Evolutionary conservation across 768 basidiomycete species (phyloP), one percentile per base, ranked within the genome.

Genomic region (Lactarius tabidus): DNA sequence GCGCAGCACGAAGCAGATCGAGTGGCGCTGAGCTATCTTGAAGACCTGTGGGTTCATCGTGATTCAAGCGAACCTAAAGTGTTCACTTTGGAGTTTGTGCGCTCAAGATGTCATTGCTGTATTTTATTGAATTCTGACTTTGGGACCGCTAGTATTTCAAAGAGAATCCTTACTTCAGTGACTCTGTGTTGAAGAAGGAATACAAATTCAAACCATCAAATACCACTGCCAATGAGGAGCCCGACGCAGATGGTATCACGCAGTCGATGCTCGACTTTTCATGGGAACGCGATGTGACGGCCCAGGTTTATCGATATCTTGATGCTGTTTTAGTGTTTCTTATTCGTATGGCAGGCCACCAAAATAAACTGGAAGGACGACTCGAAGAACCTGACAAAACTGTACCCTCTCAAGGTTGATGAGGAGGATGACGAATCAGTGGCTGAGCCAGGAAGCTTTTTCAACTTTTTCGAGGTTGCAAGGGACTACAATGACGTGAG

Each of bases 61-160:
- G 87, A 95, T 73, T 71, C 81, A 48, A 75, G 76, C 51, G 94
- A 97, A 75, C 86, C 87, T 63, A 79, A 95, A 71, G 88, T 87
- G 72, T 96, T 88, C 78, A 89, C 87, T 57, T 76, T 96, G 62
- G 89, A 95, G 80, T 93, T 97, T 77, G 95, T 95, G 75, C 72
- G 94, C 85, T 59, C 36, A 58, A 57, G 62, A 58, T 61, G 52
- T 28, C 59, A 55, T 65, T 60, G 60, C 26, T 58, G 43, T 36
- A 31, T 52, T 57, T 63, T 45, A 68, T 43, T 41, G 6, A 51
- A 41, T 17, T 29, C 41, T 57, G 41, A 69, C 58, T 23, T 26
- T 53, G 35, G 15, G 8, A 17, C 12, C 35, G 35, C 17, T 71
- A 94, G 92, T 73, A 89, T 72, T 94, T 93, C 81, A 91, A 89